A percentile compares a stretch with the other conserved stretches of the same genome.
Evolutionary conservation across 768 basidiomycete species (phyloP).

Genomic region (Scleroderma citrinum): DNA sequence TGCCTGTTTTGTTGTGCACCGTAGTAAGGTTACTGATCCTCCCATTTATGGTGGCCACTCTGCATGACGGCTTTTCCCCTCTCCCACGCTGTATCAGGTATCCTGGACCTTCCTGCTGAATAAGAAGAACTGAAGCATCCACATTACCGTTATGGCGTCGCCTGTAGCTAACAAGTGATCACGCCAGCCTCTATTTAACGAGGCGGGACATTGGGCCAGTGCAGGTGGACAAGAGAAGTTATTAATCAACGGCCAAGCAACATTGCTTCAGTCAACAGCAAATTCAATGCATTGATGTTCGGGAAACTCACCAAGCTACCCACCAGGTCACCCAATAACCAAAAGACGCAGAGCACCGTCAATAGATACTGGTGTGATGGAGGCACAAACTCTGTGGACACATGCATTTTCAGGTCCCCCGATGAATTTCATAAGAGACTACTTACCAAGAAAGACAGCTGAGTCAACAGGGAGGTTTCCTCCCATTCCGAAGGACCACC

Average conservation of each 20-base stretch:
- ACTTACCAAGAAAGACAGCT: constrained; percentile 64
- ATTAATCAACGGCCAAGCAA: constrained; percentile 72
- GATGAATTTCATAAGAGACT: background rate
- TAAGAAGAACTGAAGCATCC: constrained; percentile 55
- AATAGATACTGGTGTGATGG: constrained; percentile 70
- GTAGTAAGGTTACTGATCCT: constrained; percentile 42
- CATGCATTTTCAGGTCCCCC: background rate
- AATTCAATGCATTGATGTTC: background rate
- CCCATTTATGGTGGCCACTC: constrained; percentile 57
- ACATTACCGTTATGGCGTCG: constrained; percentile 59
- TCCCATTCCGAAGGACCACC: constrained; percentile 65
- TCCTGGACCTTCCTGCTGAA: constrained; percentile 68
- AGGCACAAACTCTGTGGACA: constrained; percentile 54
- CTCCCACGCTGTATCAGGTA: constrained; percentile 64
- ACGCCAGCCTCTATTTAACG: constrained; percentile 67
- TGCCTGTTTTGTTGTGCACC: constrained; percentile 45
- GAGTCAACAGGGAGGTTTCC: constrained; percentile 74
- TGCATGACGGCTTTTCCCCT: constrained; percentile 58
- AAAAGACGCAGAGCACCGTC: constrained; percentile 72
- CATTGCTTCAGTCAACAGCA: constrained; percentile 24
- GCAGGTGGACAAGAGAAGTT: constrained; percentile 54
- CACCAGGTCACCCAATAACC: constrained; percentile 70
- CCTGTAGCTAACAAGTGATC: constrained; percentile 73
- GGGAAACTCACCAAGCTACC: constrained; percentile 38
- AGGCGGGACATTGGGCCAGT: constrained; percentile 44